Conservation (phyloP, 2,329 filamentous ascomycete species). For the Pochonia chlamydosporia region DNA sequence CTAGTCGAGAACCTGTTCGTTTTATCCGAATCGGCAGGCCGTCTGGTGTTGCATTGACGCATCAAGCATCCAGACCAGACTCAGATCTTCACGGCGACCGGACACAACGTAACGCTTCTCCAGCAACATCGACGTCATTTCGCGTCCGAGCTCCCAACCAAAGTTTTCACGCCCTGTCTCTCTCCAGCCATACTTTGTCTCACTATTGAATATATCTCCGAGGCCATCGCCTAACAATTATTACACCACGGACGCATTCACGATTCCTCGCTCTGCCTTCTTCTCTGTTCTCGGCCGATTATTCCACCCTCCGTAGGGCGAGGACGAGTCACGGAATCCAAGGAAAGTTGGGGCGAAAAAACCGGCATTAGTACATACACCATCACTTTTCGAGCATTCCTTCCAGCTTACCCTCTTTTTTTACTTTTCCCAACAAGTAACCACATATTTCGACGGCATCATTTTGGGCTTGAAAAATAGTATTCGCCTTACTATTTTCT, state of each 20-base stretch:
- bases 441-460: too few species aligned
- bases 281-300: constrained; percentile 45
- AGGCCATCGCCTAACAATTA: constrained; percentile 26
- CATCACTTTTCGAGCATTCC: neutral
- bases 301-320: constrained; percentile 47
- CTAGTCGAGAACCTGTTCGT: too few species aligned
- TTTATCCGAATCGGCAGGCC: too few species aligned
- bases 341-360: neutral
- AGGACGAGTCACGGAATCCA: constrained; percentile 21
- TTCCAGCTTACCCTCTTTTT: neutral
- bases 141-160: constrained; percentile 14
- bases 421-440: too few species aligned
- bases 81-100: too few species aligned
- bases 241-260: constrained; percentile 44
- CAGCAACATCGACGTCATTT: constrained; percentile 3
- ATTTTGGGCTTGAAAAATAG: too few species aligned
- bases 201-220: constrained; percentile 10
- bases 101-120: too few species aligned
- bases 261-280: constrained; percentile 38
- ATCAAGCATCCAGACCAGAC: too few species aligned
- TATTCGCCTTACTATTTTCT: too few species aligned
- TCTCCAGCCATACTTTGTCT: constrained; percentile 5
- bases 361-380: neutral
- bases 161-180: constrained; percentile 8
- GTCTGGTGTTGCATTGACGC: too few species aligned